A percentile compares a stretch with the other conserved stretches of the same genome.
phyloP scores from a whole-genome alignment of 495 filamentous ascomycete species.

The Penicillium verhagenii region DNA sequence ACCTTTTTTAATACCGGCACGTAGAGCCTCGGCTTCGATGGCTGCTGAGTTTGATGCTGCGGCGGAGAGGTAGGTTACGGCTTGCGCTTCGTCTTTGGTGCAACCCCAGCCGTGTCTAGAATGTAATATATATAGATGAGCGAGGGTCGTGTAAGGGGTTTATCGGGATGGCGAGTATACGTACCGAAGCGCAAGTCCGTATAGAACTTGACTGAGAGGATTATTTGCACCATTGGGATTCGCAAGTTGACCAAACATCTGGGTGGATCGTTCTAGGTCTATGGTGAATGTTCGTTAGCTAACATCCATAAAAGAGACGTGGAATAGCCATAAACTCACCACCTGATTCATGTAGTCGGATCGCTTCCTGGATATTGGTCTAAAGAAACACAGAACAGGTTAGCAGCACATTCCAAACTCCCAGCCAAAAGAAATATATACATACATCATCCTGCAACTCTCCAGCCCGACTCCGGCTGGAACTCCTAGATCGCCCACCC shows the following conservation, averaged over 20 bases:
- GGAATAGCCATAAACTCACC: constrained; percentile 49
- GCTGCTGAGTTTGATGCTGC: constrained; percentile 90
- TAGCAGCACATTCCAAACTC: neutral
- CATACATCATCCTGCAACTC: constrained; percentile 47
- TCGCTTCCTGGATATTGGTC: constrained; percentile 92
- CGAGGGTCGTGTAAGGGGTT: no score
- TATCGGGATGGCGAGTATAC: no score
- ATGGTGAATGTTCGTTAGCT: neutral
- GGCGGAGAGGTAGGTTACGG: constrained; percentile 77
- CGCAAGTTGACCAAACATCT: constrained; percentile 83
- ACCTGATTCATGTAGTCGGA: constrained; percentile 85
- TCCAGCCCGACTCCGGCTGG: constrained; percentile 33
- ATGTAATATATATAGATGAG: no score
- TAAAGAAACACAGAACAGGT: constrained; percentile 29
- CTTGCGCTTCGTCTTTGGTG: constrained; percentile 64
- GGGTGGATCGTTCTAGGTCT: constrained; percentile 70
- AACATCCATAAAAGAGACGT: neutral
- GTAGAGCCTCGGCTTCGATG: constrained; percentile 78
- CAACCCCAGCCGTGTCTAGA: constrained; percentile 92
- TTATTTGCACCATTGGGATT: constrained; percentile 85
- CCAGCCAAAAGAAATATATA: no score
- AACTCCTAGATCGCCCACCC: constrained; percentile 27
- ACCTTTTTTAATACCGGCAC: constrained; percentile 86
- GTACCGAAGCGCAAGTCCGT: constrained; percentile 88
- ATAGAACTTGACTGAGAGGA: constrained; percentile 92